A percentile compares a stretch with the other conserved stretches of the same genome.
phyloP scores from a whole-genome alignment of 768 basidiomycete genomes.

The Xerocomellus intermedius region DNA sequence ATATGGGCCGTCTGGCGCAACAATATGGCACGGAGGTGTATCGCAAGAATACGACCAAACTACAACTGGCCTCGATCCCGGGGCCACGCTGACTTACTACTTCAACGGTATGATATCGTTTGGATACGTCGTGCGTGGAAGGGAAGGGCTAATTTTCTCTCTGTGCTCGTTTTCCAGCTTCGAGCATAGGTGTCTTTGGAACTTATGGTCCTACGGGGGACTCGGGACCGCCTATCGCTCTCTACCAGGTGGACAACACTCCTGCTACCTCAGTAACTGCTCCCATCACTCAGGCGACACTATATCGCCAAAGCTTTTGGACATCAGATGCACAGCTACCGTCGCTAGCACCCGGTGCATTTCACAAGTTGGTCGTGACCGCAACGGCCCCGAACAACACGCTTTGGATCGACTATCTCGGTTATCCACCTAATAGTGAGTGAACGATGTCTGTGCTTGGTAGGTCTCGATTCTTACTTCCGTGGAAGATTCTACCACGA shows the following conservation, averaged over 20 bases:
- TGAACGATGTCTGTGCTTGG: background rate
- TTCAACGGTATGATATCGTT: constrained; percentile 2
- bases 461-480: background rate
- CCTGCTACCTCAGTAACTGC: background rate
- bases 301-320: background rate
- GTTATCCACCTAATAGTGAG: background rate
- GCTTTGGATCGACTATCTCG: background rate
- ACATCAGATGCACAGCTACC: background rate
- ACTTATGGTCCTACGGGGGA: background rate
- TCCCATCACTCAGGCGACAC: background rate
- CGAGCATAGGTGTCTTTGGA: constrained; percentile 1
- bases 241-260: constrained; percentile 1
- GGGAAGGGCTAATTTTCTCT: background rate
- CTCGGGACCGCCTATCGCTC: background rate
- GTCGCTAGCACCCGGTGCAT: background rate
- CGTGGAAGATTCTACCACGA: background rate
- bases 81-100: background rate
- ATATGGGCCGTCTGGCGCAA: background rate
- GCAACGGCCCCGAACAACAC: background rate
- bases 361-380: background rate
- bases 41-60: background rate
- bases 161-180: constrained; percentile 1
- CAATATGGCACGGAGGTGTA: background rate
- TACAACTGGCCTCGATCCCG: background rate
- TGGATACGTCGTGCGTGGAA: background rate